Evolutionary conservation across 2,329 filamentous ascomycete species (phyloP), one percentile per base, ranked within the genome.

Genomic region (Fusarium marasasianum): DNA sequence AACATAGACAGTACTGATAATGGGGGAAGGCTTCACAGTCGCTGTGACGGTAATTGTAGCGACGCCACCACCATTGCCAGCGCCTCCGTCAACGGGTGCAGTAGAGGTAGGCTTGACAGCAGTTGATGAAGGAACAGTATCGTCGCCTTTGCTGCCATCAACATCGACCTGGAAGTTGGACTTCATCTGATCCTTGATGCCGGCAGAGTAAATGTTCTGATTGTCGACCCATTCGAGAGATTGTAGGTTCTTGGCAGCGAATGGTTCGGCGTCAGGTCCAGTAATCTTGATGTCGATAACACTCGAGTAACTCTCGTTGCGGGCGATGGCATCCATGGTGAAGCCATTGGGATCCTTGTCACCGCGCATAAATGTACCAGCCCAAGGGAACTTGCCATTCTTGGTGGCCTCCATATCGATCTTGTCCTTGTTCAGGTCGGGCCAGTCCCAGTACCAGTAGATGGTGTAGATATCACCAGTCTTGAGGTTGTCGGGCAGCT

Each of bases 391-490:
- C 63, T 82, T 80, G 35, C 86, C 84, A 71, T 83, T 73, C 69
- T 79, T 79, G 53, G 83, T 84, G 26, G 78, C 79, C 22, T 82
- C 80, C 41, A 82, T 76, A 73, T 88, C 82, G 68, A 81, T 83
- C 73, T 79, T 82, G 71, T 80, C 82, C 44, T 78, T 77, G 77
- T 84, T 82, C 79, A 90, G 85, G 20, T 90, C 91, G 6, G 92
- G 92, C 94, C 95, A 99, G 82, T 97, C 93, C 96, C 96, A 98
- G 51, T 98, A 92, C 96, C 96, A 98, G 86, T 98, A 97, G 58
- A 98, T 84, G 7, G 94, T 96, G 81, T 95, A 94, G 35, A 88
- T 87, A 37, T 91, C 88, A 50, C 91, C 90, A 15, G 86, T 81
- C n/a, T 87, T 82, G 53, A 90, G 85, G 76, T 93, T 88, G 10